Evolutionary conservation across 2,329 filamentous ascomycete genomes (phyloP), one percentile per base, ranked within the genome.

Genomic region (Exophiala oligosperma): DNA sequence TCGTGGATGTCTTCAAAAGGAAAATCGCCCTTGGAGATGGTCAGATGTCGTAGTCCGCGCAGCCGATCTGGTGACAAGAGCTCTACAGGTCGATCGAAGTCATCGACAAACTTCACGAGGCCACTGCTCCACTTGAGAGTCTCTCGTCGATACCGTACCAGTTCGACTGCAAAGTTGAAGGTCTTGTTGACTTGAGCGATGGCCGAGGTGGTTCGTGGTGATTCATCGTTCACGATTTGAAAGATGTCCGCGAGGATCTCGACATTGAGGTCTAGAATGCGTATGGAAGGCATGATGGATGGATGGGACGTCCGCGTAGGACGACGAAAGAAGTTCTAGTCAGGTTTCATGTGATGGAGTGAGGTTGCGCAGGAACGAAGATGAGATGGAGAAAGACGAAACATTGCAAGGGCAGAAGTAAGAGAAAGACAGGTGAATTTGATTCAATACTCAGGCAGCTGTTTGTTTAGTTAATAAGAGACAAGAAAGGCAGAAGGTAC

Each of bases 231-330:
- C 12, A 64, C 52, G 12, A 56, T 56, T 37, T 50, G 38, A 11
- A 64, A 52, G 28, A 60, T 55, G 7, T 35, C 37, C 6, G 56
- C 37, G n/a, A 62, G 59, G 32, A 62, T 38, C 54, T 64, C 62
- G 38, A 58, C 32, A 26, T 62, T 56, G 23, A 64, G 54, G 49
- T 49, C 47, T 41, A 55, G 44, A 23, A 62, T 56, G n/a, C 23
- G 43, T 14, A 38, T 21, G 9, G 41, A 9, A 12, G 51, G 28
- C 46, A 47, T 43, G 44, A 24, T 24, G 44, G 11, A 32, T 21
- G n/a, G 40, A 43, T 5, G 17, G 40, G n/a, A 9, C 17, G 32
- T 11, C 32, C 6, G 32, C 6, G 11, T 8, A 35, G 9, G 32
- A 35, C 32, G 9, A 35, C 8, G 32, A 8, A 35, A 35, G 32